Base-by-base conservation (phyloP, 108 stramenopile species). In the Phaeodactylum tricornutum region DNA sequence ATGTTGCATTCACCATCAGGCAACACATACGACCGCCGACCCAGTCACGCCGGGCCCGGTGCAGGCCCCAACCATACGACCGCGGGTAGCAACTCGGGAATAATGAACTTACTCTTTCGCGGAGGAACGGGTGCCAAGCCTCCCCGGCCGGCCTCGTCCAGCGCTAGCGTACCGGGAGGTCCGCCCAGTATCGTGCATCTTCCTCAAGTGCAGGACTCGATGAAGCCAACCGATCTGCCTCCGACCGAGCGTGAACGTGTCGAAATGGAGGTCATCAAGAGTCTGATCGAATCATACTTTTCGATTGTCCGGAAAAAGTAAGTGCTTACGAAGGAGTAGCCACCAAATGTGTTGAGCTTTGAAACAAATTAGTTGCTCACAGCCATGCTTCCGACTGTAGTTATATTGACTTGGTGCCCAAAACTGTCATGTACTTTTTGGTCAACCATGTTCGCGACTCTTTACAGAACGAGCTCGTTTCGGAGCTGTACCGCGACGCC, bases 381-480 rank as follows among this genome's bases (percentile, higher is more conserved):
- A n/a, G n/a, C n/a, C n/a, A n/a, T n/a, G n/a, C n/a, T n/a, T n/a
- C n/a, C n/a, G n/a, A n/a, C n/a, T n/a, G n/a, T n/a, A n/a, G n/a
- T n/a, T 41, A 20, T 41, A 41, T 41, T 14, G 39, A 41, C 14
- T 68, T 96, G 78, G 96, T 97, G 20, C 96, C 96, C 16, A 97
- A 99, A 67, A 96, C 95, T 3, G 89, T 99, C 73, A 99, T 99
- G 98, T 92, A 84, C 69, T 97, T 96, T 54, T 63, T 99, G 23
- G 96, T 99, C 23, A 96, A 96, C 55, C 87, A 97, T 37, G 88
- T 87, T 46, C 80, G 84, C 53, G 94, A 92, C 51, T 83, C 79
- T 24, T 57, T 99, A 48, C 96, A 95, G 58, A 95, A 96, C 59
- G 92, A 96, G 69, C 74, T 99, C 29, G 96, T 99, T 4, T 66